Base-by-base conservation (phyloP, 345 rosid genomes). In the Cardamine occulta region DNA sequence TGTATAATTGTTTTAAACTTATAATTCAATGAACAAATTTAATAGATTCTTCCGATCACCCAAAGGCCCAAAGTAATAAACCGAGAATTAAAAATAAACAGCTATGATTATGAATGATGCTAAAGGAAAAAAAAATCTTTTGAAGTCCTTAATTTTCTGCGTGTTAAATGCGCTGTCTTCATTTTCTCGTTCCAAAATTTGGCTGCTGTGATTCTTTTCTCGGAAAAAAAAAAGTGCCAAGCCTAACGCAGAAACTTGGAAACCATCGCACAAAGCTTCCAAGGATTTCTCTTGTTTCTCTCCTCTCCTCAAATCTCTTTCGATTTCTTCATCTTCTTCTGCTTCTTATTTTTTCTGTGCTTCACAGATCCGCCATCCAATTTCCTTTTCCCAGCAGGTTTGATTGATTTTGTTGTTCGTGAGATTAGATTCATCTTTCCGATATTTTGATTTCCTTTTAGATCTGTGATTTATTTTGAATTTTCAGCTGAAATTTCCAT, bases 61-160 rank as follows among this genome's bases (percentile, higher is more conserved):
- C 51, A 39, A 11, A 37, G 48, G 23, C 23, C 23, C 23, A 21
- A 21, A 21, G 23, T 21, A 40, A 9, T 62, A 0, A 40, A 62
- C 31, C 51, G 14, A 37, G 23, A 6, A 5, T 3, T 58, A 6
- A 39, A 40, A 56, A 42, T 28, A 69, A 68, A 6, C 37, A 69
- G 32, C 4, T 14, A 4, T 24, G 47, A 40, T 11, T 40, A 44
- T 14, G 44, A 39, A 68, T 12, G 51, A 45, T 19, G 29, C 8
- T 21, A 21, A 21, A 21, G 23, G 23, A 21, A 21, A 21, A 21
- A 23, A 73, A 49, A 63, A 54, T 42, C 14, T n/a, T n/a, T 47
- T 47, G 10, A 45, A 45, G 51, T 45, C 83, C 90, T 67, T 47
- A 61, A 76, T 52, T 72, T 70, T 59, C 85, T 86, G 88, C 88